Evolutionary conservation across 2,329 filamentous ascomycete species (phyloP).

Genomic region (Apiospora kogelbergensis): DNA sequence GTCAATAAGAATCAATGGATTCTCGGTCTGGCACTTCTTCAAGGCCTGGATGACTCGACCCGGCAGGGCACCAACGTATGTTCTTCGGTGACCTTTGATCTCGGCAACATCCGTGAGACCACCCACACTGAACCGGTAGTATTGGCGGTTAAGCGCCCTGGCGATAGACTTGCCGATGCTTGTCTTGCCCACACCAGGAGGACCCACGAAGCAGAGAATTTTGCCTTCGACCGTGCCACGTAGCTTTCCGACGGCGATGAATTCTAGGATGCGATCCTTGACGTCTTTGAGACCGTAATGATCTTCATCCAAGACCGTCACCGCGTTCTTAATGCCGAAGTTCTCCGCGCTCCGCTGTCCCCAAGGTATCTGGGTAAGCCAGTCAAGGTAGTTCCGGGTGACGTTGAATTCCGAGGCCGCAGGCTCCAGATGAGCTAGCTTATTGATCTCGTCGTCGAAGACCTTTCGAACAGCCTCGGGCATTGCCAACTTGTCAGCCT

Average conservation of each 20-base stretch:
- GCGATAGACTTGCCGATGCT: slow-evolving; percentile 99
- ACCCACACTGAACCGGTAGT: slow-evolving; percentile 97
- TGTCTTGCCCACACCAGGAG: slow-evolving; percentile 96
- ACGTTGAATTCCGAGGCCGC: slow-evolving; percentile 98
- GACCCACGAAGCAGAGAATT: slow-evolving; percentile 95
- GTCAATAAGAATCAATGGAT: slow-evolving; percentile 93
- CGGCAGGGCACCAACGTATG: slow-evolving; percentile 92
- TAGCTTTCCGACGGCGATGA: slow-evolving; percentile 96
- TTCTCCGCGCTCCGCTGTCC: slow-evolving; percentile 94
- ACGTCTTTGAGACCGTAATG: slow-evolving; percentile 97
- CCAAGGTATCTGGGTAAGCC: slow-evolving; percentile 98
- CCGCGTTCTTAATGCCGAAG: slow-evolving; percentile 90
- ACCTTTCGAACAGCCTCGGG: slow-evolving; percentile 95
- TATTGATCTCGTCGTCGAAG: slow-evolving; percentile 97
- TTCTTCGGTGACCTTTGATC: slow-evolving; percentile 96
- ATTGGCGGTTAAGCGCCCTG: slow-evolving; percentile 88
- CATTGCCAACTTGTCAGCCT: slow-evolving; percentile 91
- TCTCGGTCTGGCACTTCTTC: slow-evolving; percentile 99
- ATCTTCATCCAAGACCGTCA: slow-evolving; percentile 89
- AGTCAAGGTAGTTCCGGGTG: slow-evolving; percentile 96
- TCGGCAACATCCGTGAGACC: slow-evolving; percentile 96
- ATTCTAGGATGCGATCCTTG: slow-evolving; percentile 96
- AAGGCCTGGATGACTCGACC: slow-evolving; percentile 96
- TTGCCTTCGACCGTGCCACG: slow-evolving; percentile 97
- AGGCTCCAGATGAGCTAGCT: slow-evolving; percentile 90